Evolutionary conservation across 2,329 filamentous ascomycete genomes (phyloP).

Genomic region (Venturiaceae sp.): DNA sequence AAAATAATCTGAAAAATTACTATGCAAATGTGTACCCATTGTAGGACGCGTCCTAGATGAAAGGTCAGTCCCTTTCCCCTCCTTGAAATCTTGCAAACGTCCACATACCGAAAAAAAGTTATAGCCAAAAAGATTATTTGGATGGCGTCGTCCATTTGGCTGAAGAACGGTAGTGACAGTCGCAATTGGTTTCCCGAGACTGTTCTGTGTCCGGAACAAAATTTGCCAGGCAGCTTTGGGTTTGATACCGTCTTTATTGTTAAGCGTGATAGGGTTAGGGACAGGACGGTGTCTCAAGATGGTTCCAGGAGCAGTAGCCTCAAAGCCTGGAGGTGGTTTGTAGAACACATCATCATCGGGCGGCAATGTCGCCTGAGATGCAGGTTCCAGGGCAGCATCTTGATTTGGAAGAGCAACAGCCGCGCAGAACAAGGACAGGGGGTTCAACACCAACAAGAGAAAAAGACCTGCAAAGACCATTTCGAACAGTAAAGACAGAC

Average conservation of each 20-base stretch:
- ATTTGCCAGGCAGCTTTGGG: slow-evolving; percentile 1
- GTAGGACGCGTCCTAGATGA: neutral
- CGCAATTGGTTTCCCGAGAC: slow-evolving; percentile 1
- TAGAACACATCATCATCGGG: slow-evolving; percentile 3
- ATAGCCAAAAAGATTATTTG: slow-evolving; percentile 2
- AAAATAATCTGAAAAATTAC: neutral
- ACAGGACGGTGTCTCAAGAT: neutral
- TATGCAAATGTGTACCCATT: neutral
- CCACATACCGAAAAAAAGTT: slow-evolving; percentile 1
- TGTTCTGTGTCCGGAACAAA: slow-evolving; percentile 7
- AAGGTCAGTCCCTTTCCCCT: neutral
- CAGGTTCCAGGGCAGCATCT: neutral
- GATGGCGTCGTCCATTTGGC: slow-evolving; percentile 1
- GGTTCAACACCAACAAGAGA: neutral
- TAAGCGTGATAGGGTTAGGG: neutral
- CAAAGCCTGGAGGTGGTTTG: slow-evolving; percentile 3
- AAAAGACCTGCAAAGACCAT: neutral
- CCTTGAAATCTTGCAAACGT: neutral
- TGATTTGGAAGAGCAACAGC: neutral
- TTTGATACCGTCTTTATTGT: slow-evolving; percentile 5
- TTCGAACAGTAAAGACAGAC: neutral
- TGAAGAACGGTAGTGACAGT: slow-evolving; percentile 3
- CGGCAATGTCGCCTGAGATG: no score
- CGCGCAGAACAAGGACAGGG: neutral
- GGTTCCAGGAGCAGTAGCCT: neutral